phyloP scores from a whole-genome alignment of 23 red algal species.

The Rhodosorus marinus region DNA sequence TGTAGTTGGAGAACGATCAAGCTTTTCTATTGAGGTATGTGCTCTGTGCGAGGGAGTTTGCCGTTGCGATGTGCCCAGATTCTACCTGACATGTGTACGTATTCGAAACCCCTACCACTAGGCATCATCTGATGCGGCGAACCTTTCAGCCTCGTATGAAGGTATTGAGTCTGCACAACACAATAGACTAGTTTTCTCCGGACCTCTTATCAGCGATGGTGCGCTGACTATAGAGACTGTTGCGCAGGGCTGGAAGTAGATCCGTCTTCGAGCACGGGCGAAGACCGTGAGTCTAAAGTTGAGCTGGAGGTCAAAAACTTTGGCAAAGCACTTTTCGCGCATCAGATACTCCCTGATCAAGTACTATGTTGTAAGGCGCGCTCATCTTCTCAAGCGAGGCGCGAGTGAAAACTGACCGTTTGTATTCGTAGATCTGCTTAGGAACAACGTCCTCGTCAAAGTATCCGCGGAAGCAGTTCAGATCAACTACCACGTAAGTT shows the following conservation, averaged over 20 bases:
- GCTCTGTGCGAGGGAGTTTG: constrained; percentile 9
- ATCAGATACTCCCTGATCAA: constrained; percentile 35
- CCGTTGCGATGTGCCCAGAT: constrained; percentile 18
- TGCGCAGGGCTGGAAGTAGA: not conserved
- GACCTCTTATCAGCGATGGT: not conserved
- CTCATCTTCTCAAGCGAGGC: too few relatives aligned
- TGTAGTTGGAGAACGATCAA: constrained; percentile 2
- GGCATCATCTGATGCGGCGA: constrained; percentile 1
- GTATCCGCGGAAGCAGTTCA: too few relatives aligned
- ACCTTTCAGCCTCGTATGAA: not conserved
- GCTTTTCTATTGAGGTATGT: constrained; percentile 18
- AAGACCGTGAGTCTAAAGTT: not conserved
- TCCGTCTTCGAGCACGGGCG: not conserved
- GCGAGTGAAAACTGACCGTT: too few relatives aligned
- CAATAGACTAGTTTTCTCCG: not conserved
- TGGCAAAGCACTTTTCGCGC: constrained; percentile 27
- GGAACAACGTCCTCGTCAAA: too few relatives aligned
- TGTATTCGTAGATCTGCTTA: too few relatives aligned
- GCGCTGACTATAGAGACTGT: constrained; percentile 1
- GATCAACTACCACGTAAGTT: too few relatives aligned
- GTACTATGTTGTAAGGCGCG: constrained; percentile 61
- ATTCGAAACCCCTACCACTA: constrained; percentile 9
- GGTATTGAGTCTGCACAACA: not conserved
- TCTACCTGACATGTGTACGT: constrained; percentile 18
- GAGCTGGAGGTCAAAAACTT: constrained; percentile 41